Evolutionary conservation across 768 basidiomycete species (phyloP).

Genomic region (Kwoniella pini): DNA sequence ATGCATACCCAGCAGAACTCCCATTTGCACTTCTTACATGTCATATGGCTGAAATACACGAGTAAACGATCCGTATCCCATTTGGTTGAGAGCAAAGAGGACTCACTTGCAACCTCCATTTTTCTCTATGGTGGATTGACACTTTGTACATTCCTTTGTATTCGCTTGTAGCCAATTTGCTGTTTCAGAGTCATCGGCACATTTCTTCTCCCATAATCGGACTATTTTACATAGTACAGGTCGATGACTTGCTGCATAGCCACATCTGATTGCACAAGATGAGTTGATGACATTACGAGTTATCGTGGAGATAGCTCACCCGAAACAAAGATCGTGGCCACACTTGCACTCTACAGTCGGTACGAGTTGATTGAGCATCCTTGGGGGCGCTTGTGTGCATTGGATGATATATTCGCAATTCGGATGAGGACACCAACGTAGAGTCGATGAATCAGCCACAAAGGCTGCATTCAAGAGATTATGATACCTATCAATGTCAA

Average conservation of each 20-base stretch:
- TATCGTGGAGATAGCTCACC: constrained; percentile 52
- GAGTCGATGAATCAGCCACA: constrained; percentile 74
- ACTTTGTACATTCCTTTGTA: constrained; percentile 95
- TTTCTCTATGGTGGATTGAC: constrained; percentile 99
- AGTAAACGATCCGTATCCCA: not conserved
- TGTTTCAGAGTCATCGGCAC: constrained; percentile 95
- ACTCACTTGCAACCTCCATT: constrained; percentile 99
- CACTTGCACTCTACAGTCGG: constrained; percentile 87
- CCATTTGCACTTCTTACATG: constrained; percentile 98
- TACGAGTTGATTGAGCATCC: constrained; percentile 74
- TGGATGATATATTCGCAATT: constrained; percentile 92
- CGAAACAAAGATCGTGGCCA: constrained; percentile 86
- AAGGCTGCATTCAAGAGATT: constrained; percentile 87
- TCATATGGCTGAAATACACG: constrained; percentile 78
- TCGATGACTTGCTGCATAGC: constrained; percentile 82
- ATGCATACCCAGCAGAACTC: constrained; percentile 99
- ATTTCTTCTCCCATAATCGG: constrained; percentile 94
- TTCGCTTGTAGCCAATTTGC: constrained; percentile 99
- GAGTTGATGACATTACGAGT: not conserved
- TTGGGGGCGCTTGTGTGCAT: constrained; percentile 76
- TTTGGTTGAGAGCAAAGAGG: not conserved
- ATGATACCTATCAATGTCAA: constrained; percentile 66
- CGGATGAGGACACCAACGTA: constrained; percentile 95
- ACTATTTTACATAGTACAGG: constrained; percentile 87
- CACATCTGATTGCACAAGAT: constrained; percentile 58